Base-by-base conservation (phyloP, 768 basidiomycete species). In the Trametes cubensis region DNA sequence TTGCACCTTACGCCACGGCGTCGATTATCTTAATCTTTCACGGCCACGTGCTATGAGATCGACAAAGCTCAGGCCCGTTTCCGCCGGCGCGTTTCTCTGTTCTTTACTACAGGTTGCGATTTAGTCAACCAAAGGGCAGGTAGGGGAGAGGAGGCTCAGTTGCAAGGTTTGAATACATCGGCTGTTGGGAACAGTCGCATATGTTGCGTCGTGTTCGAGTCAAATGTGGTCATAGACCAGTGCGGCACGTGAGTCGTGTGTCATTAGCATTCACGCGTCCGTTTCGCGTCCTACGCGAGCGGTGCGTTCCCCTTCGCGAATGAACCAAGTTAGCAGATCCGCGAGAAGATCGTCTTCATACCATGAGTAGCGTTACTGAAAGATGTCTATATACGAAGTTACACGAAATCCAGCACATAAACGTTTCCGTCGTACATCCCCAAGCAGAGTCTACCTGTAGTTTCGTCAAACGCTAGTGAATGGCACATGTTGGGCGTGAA, bases 381-480 rank as follows among this genome's bases (percentile, higher is more conserved):
- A 28, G 20, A 28, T 11, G 23, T 4, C 40, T 15, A 1, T 40
- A 11, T 20, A 50, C 10, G 15, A 15, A 38, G n/a, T 71, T 55
- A 72, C 51, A 69, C 69, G 51, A 70, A 75, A 53, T 78, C 73
- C 54, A 85, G 66, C 23, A 84, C 67, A 69, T 82, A 85, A 44
- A 87, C 63, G 38, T 83, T 81, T 18, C 85, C 84, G 18, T 80
- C 83, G 41, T 79, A 77, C 15, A 86, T 70, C 11, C 79, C 81
- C 15, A 85, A 69, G 66, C 75, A 81, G 34, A 87, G 73, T 30
- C 78, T 75, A 34, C 86, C 84, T 2, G 78, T 79, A 5, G 78
- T 74, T 66, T 88, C 86, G 57, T 88, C 84, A 57, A 87, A 84
- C 3, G 78, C 78, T 28, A 87, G 70, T 0, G 78, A 77, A 39